These are phyloP conservation scores for Penicillium fuscoglaucum DNA, from an alignment of 2,329 filamentous ascomycete genomes.

Conservation along the genomic window DNA sequence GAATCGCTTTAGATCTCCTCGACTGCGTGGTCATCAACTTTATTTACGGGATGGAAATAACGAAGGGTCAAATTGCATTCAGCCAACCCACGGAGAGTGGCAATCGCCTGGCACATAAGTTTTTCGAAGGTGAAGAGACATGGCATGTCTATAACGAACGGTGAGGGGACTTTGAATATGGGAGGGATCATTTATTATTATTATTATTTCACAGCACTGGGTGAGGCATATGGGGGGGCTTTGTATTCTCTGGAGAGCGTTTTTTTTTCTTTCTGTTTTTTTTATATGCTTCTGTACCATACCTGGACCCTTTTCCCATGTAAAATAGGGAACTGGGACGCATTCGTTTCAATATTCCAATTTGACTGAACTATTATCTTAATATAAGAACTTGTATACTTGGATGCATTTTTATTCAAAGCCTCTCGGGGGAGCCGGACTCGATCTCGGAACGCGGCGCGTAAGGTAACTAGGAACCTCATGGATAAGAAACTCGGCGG, in stretches of 20 bases:
- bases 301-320: slow-evolving; percentile 3
- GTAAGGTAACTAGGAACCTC: slow-evolving; percentile 13
- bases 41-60: slow-evolving; percentile 56
- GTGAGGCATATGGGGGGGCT: not conserved
- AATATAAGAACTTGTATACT: not conserved
- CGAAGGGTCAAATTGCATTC: slow-evolving; percentile 60
- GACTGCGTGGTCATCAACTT: slow-evolving; percentile 58
- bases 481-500: slow-evolving; percentile 26
- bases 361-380: not conserved
- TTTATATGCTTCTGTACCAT: slow-evolving; percentile 9
- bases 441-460: slow-evolving; percentile 26
- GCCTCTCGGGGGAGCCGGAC: slow-evolving; percentile 25
- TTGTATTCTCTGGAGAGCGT: slow-evolving; percentile 6
- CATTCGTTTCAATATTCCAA: slow-evolving; percentile 3
- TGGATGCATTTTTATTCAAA: slow-evolving; percentile 3
- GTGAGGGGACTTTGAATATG: slow-evolving; percentile 25
- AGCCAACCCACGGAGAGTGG: slow-evolving; percentile 67
- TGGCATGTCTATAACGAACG: slow-evolving; percentile 61
- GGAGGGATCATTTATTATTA: not conserved
- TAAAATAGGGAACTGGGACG: slow-evolving; percentile 7
- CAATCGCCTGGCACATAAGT: slow-evolving; percentile 57
- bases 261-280: not conserved
- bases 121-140: slow-evolving; percentile 55
- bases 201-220: slow-evolving; percentile 2
- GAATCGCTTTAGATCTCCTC: slow-evolving; percentile 59